Percentiles rank a stretch among this genome's conserved stretches.
Conservation (phyloP, 257 asterid genomes). For the Henckelia pumila region DNA sequence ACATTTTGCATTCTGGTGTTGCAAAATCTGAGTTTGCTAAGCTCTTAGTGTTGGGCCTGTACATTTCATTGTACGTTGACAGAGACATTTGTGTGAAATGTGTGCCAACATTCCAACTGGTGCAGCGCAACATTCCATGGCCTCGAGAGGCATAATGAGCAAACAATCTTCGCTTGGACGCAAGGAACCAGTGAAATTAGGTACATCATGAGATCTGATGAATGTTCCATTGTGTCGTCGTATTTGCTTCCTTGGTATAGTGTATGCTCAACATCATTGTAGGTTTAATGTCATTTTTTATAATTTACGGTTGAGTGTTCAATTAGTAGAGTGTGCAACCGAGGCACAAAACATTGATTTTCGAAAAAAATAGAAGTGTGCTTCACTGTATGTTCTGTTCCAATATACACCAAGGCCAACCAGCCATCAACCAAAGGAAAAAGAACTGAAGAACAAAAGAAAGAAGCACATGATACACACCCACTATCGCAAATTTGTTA, state of each 20-base stretch:
- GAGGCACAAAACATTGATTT: background rate
- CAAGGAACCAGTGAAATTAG: background rate
- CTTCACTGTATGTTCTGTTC: constrained; percentile 32
- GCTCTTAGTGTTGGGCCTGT: background rate
- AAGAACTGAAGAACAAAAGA: background rate
- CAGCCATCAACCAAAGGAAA: constrained; percentile 7
- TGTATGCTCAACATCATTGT: background rate
- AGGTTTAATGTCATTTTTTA: background rate
- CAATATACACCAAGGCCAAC: constrained; percentile 36
- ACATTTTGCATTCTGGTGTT: constrained; percentile 81
- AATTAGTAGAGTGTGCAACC: background rate
- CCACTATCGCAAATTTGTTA: constrained; percentile 20
- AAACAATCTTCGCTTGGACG: background rate
- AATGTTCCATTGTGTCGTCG: background rate
- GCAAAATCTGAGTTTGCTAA: constrained; percentile 44
- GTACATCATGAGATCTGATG: background rate
- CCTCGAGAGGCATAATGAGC: background rate
- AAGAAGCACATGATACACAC: constrained; percentile 18
- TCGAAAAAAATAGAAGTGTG: background rate
- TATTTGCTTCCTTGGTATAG: background rate
- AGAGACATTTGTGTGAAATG: background rate
- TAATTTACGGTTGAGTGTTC: background rate
- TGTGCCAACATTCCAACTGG: background rate
- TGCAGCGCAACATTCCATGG: background rate
- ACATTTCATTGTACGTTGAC: background rate